phyloP scores from a whole-genome alignment of 2,329 filamentous ascomycete genomes.

The Hypoxylon sp. region DNA sequence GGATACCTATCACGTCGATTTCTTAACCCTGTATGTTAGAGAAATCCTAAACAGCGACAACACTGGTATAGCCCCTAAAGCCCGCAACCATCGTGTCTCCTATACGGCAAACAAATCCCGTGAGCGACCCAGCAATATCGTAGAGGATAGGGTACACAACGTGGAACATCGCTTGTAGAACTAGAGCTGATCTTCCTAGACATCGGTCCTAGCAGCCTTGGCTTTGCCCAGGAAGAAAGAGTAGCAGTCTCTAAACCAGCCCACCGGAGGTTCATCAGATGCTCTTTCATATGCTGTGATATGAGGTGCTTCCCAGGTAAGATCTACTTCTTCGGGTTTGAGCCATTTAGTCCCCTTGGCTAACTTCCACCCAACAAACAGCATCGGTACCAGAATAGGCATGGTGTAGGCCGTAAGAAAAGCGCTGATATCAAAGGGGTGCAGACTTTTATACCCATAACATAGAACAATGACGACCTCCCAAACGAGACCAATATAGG shows the following conservation, averaged over 20 bases:
- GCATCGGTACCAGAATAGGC: background rate
- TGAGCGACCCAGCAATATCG: too few species aligned
- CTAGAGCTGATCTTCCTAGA: background rate
- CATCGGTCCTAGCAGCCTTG: background rate
- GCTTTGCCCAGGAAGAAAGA: background rate
- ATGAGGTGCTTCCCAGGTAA: slow-evolving; percentile 11
- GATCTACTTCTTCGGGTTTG: slow-evolving; percentile 15
- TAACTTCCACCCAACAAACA: slow-evolving; percentile 10
- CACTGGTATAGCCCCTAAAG: too few species aligned
- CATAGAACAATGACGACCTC: background rate
- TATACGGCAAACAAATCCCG: too few species aligned
- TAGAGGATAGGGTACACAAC: background rate
- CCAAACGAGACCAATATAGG: slow-evolving; percentile 3
- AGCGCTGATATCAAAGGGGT: slow-evolving; percentile 2
- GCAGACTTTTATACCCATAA: slow-evolving; percentile 7
- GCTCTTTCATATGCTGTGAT: slow-evolving; percentile 11
- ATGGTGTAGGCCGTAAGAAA: slow-evolving; percentile 15
- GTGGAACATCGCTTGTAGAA: too few species aligned
- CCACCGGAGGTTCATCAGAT: slow-evolving; percentile 4
- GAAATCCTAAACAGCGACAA: too few species aligned
- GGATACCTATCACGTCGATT: too few species aligned
- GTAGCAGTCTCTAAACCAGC: slow-evolving; percentile 9
- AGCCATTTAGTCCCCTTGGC: slow-evolving; percentile 6
- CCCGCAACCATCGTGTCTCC: too few species aligned
- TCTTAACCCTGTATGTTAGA: too few species aligned